Percentiles rank a stretch among this genome's conserved stretches.
Evolutionary conservation across 2,329 filamentous ascomycete genomes (phyloP).

Genomic region (Lachnellula hyalina): DNA sequence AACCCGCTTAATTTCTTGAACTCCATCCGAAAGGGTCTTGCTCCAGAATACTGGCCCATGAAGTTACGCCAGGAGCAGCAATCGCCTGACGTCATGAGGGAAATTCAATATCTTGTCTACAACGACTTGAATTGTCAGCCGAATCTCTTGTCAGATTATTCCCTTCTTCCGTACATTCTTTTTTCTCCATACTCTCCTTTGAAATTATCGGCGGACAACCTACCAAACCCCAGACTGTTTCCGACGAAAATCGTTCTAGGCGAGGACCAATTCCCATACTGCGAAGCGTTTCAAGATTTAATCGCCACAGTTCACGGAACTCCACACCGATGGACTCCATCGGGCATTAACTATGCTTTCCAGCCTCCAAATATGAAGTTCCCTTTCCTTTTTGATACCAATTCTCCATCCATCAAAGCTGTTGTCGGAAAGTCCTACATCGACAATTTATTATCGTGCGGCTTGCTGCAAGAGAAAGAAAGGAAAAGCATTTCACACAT

Average conservation of each 20-base stretch:
- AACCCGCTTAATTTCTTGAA: constrained; percentile 35
- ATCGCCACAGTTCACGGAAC: constrained; percentile 17
- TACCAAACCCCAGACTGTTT: background rate
- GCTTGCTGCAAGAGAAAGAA: constrained; percentile 11
- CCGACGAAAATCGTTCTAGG: background rate
- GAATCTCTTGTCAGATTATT: constrained; percentile 18
- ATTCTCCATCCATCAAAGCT: background rate
- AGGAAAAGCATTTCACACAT: background rate
- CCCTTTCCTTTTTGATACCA: background rate
- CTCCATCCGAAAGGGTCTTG: constrained; percentile 61
- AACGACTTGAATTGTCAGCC: constrained; percentile 17
- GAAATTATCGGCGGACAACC: constrained; percentile 11
- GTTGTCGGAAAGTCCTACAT: constrained; percentile 12
- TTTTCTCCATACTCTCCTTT: constrained; percentile 31
- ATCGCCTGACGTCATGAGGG: constrained; percentile 8
- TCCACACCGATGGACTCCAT: background rate
- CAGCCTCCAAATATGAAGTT: no score
- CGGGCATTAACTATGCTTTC: background rate
- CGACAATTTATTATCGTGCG: constrained; percentile 3
- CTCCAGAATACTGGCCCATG: constrained; percentile 4
- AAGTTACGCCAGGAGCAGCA: constrained; percentile 1
- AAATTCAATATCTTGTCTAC: constrained; percentile 14
- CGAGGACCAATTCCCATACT: constrained; percentile 20
- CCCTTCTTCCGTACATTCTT: constrained; percentile 30
- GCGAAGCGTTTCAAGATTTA: constrained; percentile 30